Conservation (phyloP, 768 basidiomycete species). For the Termitomyces sp. region DNA sequence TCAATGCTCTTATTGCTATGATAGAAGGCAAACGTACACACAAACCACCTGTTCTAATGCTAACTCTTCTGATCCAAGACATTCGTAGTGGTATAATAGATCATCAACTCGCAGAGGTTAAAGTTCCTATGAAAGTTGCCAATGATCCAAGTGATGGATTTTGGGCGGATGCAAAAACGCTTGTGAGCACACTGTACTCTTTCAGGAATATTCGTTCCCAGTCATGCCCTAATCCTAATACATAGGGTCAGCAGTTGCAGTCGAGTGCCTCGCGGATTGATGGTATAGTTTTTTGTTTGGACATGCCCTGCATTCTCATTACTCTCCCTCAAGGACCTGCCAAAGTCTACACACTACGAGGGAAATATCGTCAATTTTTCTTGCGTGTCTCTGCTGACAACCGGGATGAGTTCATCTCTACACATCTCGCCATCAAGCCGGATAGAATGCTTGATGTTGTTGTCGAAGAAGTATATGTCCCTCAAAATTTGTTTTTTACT, state of each 20-base stretch:
- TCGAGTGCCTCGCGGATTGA: constrained; percentile 61
- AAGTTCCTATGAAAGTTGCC: constrained; percentile 44
- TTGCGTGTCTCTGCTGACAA: constrained; percentile 54
- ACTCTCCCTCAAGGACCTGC: constrained; percentile 49
- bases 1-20: not conserved
- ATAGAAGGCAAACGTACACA: constrained; percentile 10
- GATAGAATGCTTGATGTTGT: constrained; percentile 52
- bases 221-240: not conserved
- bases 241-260: constrained; percentile 49
- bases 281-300: constrained; percentile 32
- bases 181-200: constrained; percentile 28
- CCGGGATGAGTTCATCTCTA: constrained; percentile 41
- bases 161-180: constrained; percentile 67
- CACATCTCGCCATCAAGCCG: constrained; percentile 50
- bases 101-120: constrained; percentile 60
- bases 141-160: constrained; percentile 49
- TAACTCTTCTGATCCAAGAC: constrained; percentile 68
- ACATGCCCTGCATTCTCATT: constrained; percentile 3
- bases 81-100: constrained; percentile 47
- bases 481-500: not conserved
- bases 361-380: constrained; percentile 65
- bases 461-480: constrained; percentile 46
- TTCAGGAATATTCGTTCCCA: not conserved
- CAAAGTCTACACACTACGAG: constrained; percentile 59
- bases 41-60: constrained; percentile 35